These are phyloP conservation scores for Microbotryum intermedium DNA, from an alignment of 1,284 basidiomycete species.

Conservation along the genomic window DNA sequence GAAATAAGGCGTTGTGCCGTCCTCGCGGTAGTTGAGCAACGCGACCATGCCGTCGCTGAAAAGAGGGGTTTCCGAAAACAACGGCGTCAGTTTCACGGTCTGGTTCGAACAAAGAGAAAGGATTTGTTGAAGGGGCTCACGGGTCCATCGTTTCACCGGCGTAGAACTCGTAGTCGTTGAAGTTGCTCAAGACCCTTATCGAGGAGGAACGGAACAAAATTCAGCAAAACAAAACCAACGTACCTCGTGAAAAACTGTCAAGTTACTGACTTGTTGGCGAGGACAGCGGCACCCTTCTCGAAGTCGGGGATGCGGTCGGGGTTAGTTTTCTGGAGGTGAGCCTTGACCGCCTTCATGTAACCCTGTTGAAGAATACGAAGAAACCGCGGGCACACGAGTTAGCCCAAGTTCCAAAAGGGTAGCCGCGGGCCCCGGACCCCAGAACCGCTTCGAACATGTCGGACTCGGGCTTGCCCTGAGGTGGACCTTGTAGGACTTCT, in stretches of 20 bases:
- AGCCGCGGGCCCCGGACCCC: no score
- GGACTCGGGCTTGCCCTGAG: constrained; percentile 86
- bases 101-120: no score
- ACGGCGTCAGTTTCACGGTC: background rate
- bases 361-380: no score
- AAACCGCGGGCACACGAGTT: no score
- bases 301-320: constrained; percentile 69
- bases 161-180: constrained; percentile 87
- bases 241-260: background rate
- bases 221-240: background rate
- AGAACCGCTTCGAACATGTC: no score
- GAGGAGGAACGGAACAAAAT: background rate
- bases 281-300: constrained; percentile 68
- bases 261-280: constrained; percentile 52
- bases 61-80: background rate
- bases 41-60: constrained; percentile 38
- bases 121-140: background rate
- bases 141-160: constrained; percentile 65
- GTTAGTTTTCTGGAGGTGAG: constrained; percentile 49
- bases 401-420: no score
- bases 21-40: constrained; percentile 58
- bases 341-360: constrained; percentile 77
- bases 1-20: constrained; percentile 61
- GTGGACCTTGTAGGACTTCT: constrained; percentile 75
- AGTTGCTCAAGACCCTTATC: constrained; percentile 62